Conservation (phyloP, 257 asterid species). For the Gentiana macrophylla region DNA sequence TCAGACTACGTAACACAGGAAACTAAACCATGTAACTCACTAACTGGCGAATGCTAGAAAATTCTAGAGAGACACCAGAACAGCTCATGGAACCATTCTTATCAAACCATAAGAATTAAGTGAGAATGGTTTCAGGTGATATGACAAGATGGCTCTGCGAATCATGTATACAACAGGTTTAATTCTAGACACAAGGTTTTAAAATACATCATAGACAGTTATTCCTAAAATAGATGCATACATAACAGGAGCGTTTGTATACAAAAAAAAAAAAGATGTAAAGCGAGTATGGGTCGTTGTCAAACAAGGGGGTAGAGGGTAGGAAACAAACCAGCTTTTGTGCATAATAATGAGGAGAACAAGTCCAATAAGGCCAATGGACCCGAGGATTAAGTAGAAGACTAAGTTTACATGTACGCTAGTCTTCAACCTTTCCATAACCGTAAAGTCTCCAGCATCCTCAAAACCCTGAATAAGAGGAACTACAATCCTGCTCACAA, state of each 20-base stretch:
- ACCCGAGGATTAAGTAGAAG: constrained; percentile 80
- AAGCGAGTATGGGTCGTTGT: not conserved
- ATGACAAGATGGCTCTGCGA: too few relatives aligned
- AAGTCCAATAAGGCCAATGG: constrained; percentile 89
- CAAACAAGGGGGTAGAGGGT: constrained; percentile 2
- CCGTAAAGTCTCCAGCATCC: constrained; percentile 95
- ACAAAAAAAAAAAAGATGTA: not conserved
- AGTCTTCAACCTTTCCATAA: constrained; percentile 86
- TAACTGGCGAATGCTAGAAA: too few relatives aligned
- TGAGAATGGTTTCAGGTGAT: too few relatives aligned
- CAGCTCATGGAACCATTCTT: too few relatives aligned
- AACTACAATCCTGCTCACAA: constrained; percentile 76
- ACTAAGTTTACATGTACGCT: constrained; percentile 89
- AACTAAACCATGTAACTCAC: too few relatives aligned
- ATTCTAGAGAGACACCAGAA: too few relatives aligned
- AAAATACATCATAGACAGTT: too few relatives aligned
- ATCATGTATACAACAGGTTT: too few relatives aligned
- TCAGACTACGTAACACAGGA: too few relatives aligned
- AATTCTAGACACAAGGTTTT: too few relatives aligned
- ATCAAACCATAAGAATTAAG: too few relatives aligned
- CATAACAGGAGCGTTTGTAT: not conserved
- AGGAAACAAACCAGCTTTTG: constrained; percentile 56
- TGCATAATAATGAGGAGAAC: constrained; percentile 75
- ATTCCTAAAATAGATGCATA: too few relatives aligned
- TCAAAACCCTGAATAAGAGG: constrained; percentile 98